Conservation (phyloP, 768 basidiomycete species). For the Asterophora parasitica region DNA sequence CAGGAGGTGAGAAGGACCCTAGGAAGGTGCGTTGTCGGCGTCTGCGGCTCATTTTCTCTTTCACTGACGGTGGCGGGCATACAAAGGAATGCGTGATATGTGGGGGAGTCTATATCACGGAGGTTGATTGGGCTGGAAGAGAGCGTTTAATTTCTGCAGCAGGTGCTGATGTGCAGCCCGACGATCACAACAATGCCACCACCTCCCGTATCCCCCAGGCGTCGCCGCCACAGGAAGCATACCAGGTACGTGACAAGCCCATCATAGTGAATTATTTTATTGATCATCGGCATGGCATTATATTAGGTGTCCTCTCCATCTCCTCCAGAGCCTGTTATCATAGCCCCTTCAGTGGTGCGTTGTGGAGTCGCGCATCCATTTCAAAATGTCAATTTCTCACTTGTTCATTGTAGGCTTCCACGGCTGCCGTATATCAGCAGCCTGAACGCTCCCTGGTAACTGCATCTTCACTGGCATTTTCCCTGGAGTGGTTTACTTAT, state of each 20-base stretch:
- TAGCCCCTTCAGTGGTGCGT: conserved; percentile 5
- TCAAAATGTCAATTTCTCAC: background rate
- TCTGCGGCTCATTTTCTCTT: background rate
- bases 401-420: background rate
- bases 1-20: conserved; percentile 54
- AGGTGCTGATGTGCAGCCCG: background rate
- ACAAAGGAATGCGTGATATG: conserved; percentile 77
- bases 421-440: background rate
- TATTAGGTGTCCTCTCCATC: background rate
- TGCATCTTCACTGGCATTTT: conserved; percentile 1
- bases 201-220: background rate
- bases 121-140: conserved; percentile 46
- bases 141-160: conserved; percentile 35
- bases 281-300: background rate
- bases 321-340: background rate
- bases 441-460: background rate
- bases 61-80: background rate
- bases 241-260: conserved; percentile 6
- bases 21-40: conserved; percentile 46
- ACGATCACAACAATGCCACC: background rate
- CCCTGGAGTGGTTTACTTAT: background rate
- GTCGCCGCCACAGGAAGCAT: background rate
- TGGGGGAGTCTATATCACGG: conserved; percentile 50
- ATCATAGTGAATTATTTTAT: background rate
- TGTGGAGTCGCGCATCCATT: background rate